These are phyloP conservation scores for Piper longum DNA, from an alignment of 164 flowering plant genomes.

Conservation along the genomic window DNA sequence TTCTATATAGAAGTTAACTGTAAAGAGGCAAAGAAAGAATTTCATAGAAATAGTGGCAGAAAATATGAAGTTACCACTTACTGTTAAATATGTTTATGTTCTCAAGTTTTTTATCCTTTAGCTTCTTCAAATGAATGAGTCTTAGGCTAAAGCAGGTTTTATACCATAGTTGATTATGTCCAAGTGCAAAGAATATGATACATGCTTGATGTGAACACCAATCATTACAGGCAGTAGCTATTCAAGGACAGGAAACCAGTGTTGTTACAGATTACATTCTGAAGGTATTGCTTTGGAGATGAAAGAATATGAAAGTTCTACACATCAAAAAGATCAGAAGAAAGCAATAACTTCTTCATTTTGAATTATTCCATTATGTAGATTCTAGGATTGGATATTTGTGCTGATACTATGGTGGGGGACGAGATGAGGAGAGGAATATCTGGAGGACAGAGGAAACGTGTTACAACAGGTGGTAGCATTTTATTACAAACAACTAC, in stretches of 20 bases:
- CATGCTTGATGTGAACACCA: neutral
- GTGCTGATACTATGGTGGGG: conserved; percentile 42
- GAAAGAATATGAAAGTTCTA: too few relatives aligned
- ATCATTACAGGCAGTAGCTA: conserved; percentile 39
- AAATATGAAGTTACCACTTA: too few relatives aligned
- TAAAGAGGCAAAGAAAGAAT: too few relatives aligned
- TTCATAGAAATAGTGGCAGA: too few relatives aligned
- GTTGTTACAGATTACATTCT: conserved; percentile 61
- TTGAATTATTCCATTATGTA: conserved; percentile 3
- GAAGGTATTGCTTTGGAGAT: conserved; percentile 24
- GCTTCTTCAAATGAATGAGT: too few relatives aligned
- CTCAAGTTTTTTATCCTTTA: neutral
- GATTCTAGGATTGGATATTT: conserved; percentile 45
- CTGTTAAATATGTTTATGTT: too few relatives aligned
- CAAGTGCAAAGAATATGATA: too few relatives aligned
- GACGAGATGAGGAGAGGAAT: conserved; percentile 55
- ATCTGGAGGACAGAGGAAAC: conserved; percentile 49
- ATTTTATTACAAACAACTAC: too few relatives aligned
- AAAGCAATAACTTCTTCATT: neutral
- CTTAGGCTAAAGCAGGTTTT: too few relatives aligned
- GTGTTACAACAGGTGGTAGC: conserved; percentile 31
- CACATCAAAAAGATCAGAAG: too few relatives aligned
- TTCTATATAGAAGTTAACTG: too few relatives aligned
- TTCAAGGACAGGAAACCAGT: conserved; percentile 49
- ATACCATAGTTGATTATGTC: too few relatives aligned